Base-by-base conservation (phyloP, 2,329 filamentous ascomycete genomes). In the Fusarium dlaminii region DNA sequence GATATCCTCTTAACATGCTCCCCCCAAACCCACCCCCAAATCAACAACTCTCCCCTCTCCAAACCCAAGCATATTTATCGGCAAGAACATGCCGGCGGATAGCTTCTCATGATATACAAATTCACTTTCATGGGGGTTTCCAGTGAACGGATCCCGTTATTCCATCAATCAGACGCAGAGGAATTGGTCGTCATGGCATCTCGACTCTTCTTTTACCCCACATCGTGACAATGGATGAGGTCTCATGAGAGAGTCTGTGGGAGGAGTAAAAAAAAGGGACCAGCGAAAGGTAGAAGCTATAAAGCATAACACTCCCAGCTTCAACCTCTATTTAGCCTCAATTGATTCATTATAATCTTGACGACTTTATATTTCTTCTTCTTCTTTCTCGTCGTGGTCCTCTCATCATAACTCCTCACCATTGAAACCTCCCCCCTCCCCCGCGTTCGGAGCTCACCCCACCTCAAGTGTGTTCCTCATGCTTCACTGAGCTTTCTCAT, bases 391-490 rank as follows among this genome's bases (percentile, higher is more conserved):
- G 51, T 58, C 27, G 52, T 66, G 45, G 18, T 43, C 9, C 15
- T 42, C 54, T 34, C 60, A 72, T 61, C 51, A 58, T 64, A 67
- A 58, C 58, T 48, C 20, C 49, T 56, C 40, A 30, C 24, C 13
- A 29, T 11, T 42, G 42, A 40, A 61, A 62, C 65, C 37, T 43
- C 43, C 66, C 67, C 75, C 72, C 76, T 73, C 69, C 75, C 75
- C 75, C 75, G 67, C 75, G 48, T 70, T 76, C 66, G 57, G 54
- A 68, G 32, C 27, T 68, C 75, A 74, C 67, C 75, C 74, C 74
- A 67, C 70, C 69, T 66, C 65, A 37, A 27, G 49, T 18, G 61
- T 65, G 60, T 52, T 52, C 40, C 55, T 66, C 65, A 70, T 70
- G 57, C 56, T 63, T 43, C 39, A 63, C 27, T 72, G 63, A 72